Percentiles rank a stretch among this genome's conserved stretches.
phyloP scores from a whole-genome alignment of 1,284 basidiomycete species.

The Erythrobasidium hasegawianum region DNA sequence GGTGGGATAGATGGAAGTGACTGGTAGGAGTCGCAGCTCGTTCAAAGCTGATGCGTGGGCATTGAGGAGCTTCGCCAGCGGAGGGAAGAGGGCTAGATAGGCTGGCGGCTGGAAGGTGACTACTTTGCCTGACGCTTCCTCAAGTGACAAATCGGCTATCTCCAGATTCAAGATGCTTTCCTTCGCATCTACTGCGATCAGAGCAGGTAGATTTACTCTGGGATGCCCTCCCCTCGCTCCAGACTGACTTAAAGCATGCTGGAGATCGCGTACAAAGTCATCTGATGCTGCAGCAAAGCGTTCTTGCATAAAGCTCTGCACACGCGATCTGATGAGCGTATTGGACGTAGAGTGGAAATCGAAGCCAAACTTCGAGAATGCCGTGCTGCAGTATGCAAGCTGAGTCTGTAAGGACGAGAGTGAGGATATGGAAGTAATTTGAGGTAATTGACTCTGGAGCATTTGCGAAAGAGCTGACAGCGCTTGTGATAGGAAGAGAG shows the following conservation, averaged over 20 bases:
- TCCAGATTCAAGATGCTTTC: conserved; percentile 14
- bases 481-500: conserved; percentile 55
- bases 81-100: conserved; percentile 67
- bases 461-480: conserved; percentile 57
- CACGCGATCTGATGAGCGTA: conserved; percentile 60
- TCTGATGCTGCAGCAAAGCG: conserved; percentile 37
- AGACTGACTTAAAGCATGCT: conserved; percentile 11
- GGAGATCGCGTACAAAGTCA: conserved; percentile 39
- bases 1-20: conserved; percentile 54
- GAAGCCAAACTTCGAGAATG: conserved; percentile 84
- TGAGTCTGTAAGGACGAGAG: conserved; percentile 83
- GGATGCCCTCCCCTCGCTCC: conserved; percentile 18
- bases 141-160: background rate
- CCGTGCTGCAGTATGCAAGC: conserved; percentile 84
- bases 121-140: no score
- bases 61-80: conserved; percentile 72
- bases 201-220: conserved; percentile 14
- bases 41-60: conserved; percentile 71
- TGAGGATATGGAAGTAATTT: conserved; percentile 59
- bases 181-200: conserved; percentile 15
- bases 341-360: conserved; percentile 59
- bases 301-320: conserved; percentile 59
- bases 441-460: conserved; percentile 53
- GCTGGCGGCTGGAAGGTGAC: conserved; percentile 56
- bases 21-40: conserved; percentile 72